These are phyloP conservation scores for Corylus americana DNA, from an alignment of 306 rosid genomes.

Conservation along the genomic window DNA sequence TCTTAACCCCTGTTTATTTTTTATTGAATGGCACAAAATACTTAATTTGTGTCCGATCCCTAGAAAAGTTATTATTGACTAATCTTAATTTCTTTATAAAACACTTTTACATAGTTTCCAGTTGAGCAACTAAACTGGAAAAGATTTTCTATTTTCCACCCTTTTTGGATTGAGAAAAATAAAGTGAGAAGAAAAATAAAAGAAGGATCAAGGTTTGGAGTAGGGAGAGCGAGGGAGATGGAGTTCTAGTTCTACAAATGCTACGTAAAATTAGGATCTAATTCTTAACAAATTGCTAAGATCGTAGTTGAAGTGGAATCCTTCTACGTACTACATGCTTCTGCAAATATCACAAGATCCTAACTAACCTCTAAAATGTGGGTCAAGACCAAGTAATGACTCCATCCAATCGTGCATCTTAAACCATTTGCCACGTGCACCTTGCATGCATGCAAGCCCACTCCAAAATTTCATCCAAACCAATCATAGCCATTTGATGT, in stretches of 20 bases:
- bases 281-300: neutral
- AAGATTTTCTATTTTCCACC: too few species aligned
- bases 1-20: too few species aligned
- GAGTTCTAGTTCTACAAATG: neutral
- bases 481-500: neutral
- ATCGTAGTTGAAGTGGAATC: too few species aligned
- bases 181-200: neutral
- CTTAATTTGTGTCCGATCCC: too few species aligned
- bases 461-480: neutral
- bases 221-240: neutral
- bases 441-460: neutral
- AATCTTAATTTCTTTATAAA: too few species aligned
- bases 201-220: neutral
- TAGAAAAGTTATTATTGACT: too few species aligned
- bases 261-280: constrained; percentile 8
- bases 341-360: neutral
- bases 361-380: neutral
- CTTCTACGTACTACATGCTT: too few species aligned
- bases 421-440: neutral
- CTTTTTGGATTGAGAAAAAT: neutral
- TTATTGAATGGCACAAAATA: too few species aligned
- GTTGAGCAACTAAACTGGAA: neutral
- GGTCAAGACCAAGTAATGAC: neutral
- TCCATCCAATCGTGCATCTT: neutral
- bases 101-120: too few species aligned